phyloP scores from a whole-genome alignment of 208 protist genomes.

The Trypanosoma scelopori region DNA sequence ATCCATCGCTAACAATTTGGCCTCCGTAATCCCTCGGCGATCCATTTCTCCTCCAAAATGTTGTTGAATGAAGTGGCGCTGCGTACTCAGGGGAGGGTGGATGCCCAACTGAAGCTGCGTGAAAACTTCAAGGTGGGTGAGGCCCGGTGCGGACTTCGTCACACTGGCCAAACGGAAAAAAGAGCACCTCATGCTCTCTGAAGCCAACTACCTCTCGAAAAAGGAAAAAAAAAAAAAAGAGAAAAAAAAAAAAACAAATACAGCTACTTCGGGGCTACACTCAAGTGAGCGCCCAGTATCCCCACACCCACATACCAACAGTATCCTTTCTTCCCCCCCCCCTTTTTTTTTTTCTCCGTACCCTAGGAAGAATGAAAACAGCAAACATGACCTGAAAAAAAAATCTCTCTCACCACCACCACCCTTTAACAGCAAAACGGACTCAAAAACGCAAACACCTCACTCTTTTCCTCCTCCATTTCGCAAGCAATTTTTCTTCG shows the following conservation, averaged over 20 bases:
- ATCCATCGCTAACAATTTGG: constrained; percentile 84
- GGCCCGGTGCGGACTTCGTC: constrained; percentile 20
- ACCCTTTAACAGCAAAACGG: constrained; percentile 1
- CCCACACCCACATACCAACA: no score
- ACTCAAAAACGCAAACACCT: neutral
- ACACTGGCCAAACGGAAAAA: constrained; percentile 4
- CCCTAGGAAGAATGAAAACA: neutral
- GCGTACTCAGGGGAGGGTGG: constrained; percentile 53
- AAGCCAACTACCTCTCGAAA: neutral
- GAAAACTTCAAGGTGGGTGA: constrained; percentile 73
- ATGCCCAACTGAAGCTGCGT: constrained; percentile 87
- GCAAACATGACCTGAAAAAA: neutral
- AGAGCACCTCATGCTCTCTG: constrained; percentile 16
- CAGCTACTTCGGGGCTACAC: no score
- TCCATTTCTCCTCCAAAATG: constrained; percentile 73
- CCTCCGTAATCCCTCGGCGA: constrained; percentile 66
- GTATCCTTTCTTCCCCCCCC: neutral
- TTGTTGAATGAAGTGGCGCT: constrained; percentile 81
- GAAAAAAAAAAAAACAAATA: no score
- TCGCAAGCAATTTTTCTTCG: neutral
- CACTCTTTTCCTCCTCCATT: constrained; percentile 7
- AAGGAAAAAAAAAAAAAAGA: neutral
- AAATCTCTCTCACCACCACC: neutral
- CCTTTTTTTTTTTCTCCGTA: neutral
- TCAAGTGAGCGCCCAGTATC: no score